Percentiles rank a stretch among this genome's conserved stretches.
These are phyloP conservation scores for Sungouiella blattae DNA, from an alignment of 805 yeast species.

Conservation along the genomic window DNA sequence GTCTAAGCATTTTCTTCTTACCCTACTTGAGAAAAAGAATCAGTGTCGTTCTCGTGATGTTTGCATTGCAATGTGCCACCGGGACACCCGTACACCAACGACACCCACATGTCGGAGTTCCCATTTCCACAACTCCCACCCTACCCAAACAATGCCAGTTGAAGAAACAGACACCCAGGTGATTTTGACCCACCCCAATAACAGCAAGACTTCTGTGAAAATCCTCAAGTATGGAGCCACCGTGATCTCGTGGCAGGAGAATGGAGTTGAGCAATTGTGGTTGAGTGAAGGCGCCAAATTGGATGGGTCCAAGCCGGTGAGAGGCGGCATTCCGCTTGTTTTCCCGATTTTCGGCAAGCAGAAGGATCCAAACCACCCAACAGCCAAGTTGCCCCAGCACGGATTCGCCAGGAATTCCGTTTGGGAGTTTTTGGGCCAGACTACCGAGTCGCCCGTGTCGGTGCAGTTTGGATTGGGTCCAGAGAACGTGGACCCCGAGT, in stretches of 20 bases:
- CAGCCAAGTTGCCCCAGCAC: conserved; percentile 82
- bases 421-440: conserved; percentile 95
- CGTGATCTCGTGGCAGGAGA: conserved; percentile 70
- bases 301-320: conserved; percentile 90
- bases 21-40: too few relatives aligned
- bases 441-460: conserved; percentile 57
- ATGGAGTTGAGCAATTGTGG: conserved; percentile 82
- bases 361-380: conserved; percentile 47
- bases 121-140: not conserved
- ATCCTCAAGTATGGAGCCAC: conserved; percentile 88
- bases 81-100: too few relatives aligned
- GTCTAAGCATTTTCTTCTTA: too few relatives aligned
- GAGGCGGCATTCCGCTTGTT: conserved; percentile 96
- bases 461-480: conserved; percentile 91
- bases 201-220: conserved; percentile 53
- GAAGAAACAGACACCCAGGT: conserved; percentile 66
- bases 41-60: too few relatives aligned
- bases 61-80: too few relatives aligned
- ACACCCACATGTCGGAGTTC: too few relatives aligned
- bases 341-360: conserved; percentile 90
- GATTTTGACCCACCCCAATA: conserved; percentile 51
- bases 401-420: conserved; percentile 88
- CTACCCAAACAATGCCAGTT: conserved; percentile 53
- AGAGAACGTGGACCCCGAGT: conserved; percentile 66
- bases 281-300: conserved; percentile 69